phyloP scores from a whole-genome alignment of 2,329 filamentous ascomycete genomes.

The Colletotrichum lindemuthianum region DNA sequence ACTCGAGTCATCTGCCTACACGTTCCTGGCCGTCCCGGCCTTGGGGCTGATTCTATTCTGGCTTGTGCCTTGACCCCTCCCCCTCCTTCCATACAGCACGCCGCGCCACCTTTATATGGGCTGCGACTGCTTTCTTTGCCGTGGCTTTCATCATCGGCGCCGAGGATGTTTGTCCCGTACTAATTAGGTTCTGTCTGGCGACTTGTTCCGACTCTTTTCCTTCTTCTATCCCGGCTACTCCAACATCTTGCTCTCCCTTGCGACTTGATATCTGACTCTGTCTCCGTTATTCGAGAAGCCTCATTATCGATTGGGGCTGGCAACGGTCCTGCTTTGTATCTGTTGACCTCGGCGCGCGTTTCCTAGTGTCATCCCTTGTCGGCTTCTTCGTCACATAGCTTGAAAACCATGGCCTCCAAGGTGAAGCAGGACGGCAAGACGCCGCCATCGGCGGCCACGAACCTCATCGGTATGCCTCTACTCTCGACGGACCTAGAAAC shows the following conservation, averaged over 20 bases:
- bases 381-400: constrained; percentile 3
- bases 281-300: neutral
- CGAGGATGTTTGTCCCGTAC: constrained; percentile 36
- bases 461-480: constrained; percentile 79
- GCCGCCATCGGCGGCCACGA: constrained; percentile 86
- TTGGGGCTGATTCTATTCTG: constrained; percentile 16
- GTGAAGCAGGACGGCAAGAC: constrained; percentile 68
- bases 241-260: constrained; percentile 1
- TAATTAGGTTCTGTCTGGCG: constrained; percentile 1
- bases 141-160: constrained; percentile 36
- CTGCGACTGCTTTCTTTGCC: constrained; percentile 16
- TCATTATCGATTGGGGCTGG: neutral
- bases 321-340: constrained; percentile 4
- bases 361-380: constrained; percentile 4
- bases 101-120: constrained; percentile 31
- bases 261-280: constrained; percentile 5
- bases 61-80: constrained; percentile 32
- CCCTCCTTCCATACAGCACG: neutral
- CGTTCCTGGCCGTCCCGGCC: neutral
- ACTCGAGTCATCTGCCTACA: constrained; percentile 30
- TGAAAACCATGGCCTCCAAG: constrained; percentile 52
- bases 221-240: constrained; percentile 23
- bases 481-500: neutral
- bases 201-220: constrained; percentile 33
- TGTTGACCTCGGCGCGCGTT: constrained; percentile 3